These are phyloP conservation scores for Pseudomonodictys pantanalensis DNA, from an alignment of 495 filamentous ascomycete species.

Conservation along the genomic window DNA sequence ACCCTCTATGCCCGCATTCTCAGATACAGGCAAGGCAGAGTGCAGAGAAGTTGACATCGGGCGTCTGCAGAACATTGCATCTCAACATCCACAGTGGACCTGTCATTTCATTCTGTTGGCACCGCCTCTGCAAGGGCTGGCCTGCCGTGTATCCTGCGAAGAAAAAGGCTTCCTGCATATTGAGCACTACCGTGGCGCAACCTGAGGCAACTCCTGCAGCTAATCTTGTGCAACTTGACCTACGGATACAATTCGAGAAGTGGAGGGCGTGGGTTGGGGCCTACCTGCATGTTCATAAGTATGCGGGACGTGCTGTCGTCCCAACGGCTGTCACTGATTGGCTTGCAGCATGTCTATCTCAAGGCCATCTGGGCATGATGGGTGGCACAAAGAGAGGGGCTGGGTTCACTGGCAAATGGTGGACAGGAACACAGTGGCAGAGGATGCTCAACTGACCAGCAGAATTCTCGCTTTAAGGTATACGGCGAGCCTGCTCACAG, in stretches of 20 bases:
- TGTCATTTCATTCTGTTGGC: background rate
- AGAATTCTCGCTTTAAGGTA: too few species aligned
- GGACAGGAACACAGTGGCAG: too few species aligned
- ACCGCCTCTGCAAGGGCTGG: conserved; percentile 4
- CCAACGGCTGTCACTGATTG: conserved; percentile 24
- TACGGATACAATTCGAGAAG: background rate
- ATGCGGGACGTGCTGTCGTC: background rate
- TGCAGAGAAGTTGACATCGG: too few species aligned
- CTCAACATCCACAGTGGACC: background rate
- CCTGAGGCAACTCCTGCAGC: conserved; percentile 19
- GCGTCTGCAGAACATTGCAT: too few species aligned
- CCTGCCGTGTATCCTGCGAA: conserved; percentile 7
- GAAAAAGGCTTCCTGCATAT: background rate
- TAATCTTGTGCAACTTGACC: background rate
- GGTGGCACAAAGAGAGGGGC: background rate
- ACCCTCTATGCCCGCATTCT: too few species aligned
- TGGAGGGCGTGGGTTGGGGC: background rate
- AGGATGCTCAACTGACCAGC: too few species aligned
- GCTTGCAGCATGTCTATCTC: background rate
- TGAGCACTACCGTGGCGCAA: conserved; percentile 6
- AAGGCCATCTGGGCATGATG: background rate
- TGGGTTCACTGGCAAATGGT: too few species aligned
- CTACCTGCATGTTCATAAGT: background rate
- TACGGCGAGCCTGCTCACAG: too few species aligned
- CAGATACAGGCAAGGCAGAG: too few species aligned